Conservation (phyloP, 208 protist species). For the Acanthamoeba lenticulata region DNA sequence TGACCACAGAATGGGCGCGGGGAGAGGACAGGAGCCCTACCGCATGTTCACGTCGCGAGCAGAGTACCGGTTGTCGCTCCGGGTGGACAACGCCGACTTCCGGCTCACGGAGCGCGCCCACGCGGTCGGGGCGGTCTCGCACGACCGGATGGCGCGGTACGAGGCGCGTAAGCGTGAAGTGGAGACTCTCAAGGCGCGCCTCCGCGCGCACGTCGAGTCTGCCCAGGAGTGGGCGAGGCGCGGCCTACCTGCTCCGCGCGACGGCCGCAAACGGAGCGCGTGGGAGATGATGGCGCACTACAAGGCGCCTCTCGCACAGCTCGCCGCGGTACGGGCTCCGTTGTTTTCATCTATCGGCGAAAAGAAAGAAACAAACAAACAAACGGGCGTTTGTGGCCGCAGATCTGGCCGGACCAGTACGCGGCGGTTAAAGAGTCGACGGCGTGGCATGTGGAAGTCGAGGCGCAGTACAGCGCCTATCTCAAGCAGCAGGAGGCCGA, state of each 20-base stretch:
- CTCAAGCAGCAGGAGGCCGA: constrained; percentile 69
- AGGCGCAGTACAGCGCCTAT: constrained; percentile 51
- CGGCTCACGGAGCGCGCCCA: constrained; percentile 78
- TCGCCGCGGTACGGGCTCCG: background rate
- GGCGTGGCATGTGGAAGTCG: background rate
- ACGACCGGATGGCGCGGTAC: background rate
- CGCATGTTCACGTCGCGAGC: constrained; percentile 85
- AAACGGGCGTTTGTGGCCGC: too few relatives aligned
- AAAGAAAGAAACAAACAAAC: too few relatives aligned
- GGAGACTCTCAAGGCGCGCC: background rate
- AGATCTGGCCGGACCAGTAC: background rate
- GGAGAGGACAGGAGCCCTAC: constrained; percentile 82
- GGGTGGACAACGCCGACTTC: constrained; percentile 83
- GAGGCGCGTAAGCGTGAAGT: background rate
- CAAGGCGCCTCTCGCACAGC: constrained; percentile 9
- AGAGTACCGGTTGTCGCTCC: constrained; percentile 86
- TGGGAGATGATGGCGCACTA: constrained; percentile 49
- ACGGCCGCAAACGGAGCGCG: constrained; percentile 34
- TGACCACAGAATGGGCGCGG: background rate
- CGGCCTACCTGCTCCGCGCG: background rate
- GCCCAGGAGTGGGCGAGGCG: background rate
- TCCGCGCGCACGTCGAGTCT: background rate
- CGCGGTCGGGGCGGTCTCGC: background rate
- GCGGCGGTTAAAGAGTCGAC: background rate
- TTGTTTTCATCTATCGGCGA: background rate